Conservation (phyloP, 805 yeast species). For the Vanderwaltozyma tropicalis region DNA sequence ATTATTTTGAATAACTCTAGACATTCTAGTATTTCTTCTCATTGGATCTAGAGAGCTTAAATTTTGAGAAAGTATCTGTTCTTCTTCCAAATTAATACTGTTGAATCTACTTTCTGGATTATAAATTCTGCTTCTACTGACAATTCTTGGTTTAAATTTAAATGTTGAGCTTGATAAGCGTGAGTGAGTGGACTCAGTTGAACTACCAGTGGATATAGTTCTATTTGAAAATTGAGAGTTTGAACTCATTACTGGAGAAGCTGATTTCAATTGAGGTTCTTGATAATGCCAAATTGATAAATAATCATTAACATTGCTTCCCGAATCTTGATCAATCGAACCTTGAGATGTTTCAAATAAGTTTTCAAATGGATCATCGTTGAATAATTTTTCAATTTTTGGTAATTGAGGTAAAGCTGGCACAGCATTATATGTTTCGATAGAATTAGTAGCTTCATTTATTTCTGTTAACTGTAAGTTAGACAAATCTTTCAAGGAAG, state of each 20-base stretch:
- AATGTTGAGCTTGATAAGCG: slow-evolving; percentile 5
- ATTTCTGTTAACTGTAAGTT: too few relatives aligned
- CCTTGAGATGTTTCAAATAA: slow-evolving; percentile 19
- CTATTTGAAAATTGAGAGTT: slow-evolving; percentile 21
- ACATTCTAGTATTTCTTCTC: slow-evolving; percentile 14
- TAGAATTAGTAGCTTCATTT: too few relatives aligned
- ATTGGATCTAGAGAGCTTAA: slow-evolving; percentile 14
- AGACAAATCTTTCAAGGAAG: too few relatives aligned
- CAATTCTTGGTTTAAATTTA: slow-evolving; percentile 19
- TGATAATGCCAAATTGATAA: slow-evolving; percentile 27
- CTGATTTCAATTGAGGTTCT: slow-evolving; percentile 8
- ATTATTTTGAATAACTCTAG: slow-evolving; percentile 13
- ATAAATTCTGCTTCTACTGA: slow-evolving; percentile 8
- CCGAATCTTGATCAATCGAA: slow-evolving; percentile 12
- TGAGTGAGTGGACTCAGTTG: background rate
- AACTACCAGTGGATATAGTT: slow-evolving; percentile 13
- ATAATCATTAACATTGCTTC: slow-evolving; percentile 15
- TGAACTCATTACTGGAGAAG: slow-evolving; percentile 17
- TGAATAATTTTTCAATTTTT: slow-evolving; percentile 12
- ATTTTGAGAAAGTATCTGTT: background rate
- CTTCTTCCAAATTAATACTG: slow-evolving; percentile 1
- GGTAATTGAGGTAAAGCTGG: slow-evolving; percentile 11
- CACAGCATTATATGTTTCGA: background rate
- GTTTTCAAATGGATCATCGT: slow-evolving; percentile 20
- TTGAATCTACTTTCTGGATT: slow-evolving; percentile 3